Conservation (phyloP, 2,329 filamentous ascomycete genomes). For the Beauveria medogensis region DNA sequence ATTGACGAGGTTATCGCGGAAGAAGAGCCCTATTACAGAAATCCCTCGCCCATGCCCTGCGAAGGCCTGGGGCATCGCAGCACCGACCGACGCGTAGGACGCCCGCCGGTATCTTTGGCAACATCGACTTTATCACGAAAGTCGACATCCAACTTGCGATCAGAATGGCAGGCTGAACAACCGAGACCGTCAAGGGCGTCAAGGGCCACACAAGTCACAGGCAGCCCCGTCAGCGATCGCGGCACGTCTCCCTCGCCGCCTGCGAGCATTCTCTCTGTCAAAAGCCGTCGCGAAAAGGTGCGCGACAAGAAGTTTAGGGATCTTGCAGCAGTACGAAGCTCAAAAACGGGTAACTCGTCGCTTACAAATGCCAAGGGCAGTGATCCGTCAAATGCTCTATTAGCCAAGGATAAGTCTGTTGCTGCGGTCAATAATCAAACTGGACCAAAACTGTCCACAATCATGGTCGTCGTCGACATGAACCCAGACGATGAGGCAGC, state of each 20-base stretch:
- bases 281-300: conserved; percentile 30
- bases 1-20: conserved; percentile 18
- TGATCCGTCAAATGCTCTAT: neutral
- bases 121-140: conserved; percentile 1
- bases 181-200: neutral
- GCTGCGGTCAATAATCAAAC: conserved; percentile 13
- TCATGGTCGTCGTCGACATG: conserved; percentile 34
- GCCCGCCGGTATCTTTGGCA: conserved; percentile 6
- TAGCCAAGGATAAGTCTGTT: conserved; percentile 9
- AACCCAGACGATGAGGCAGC: conserved; percentile 15
- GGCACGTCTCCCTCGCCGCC: conserved; percentile 13
- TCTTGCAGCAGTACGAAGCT: conserved; percentile 25
- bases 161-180: neutral
- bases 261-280: conserved; percentile 16
- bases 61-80: neutral
- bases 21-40: neutral
- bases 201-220: conserved; percentile 12
- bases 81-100: neutral
- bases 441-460: conserved; percentile 23
- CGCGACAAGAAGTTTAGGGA: conserved; percentile 33
- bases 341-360: neutral
- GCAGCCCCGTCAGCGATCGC: conserved; percentile 16
- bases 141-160: conserved; percentile 2
- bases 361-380: neutral
- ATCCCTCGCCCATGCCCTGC: conserved; percentile 8